phyloP scores from a whole-genome alignment of 345 rosid species.

The Gossypium raimondii region DNA sequence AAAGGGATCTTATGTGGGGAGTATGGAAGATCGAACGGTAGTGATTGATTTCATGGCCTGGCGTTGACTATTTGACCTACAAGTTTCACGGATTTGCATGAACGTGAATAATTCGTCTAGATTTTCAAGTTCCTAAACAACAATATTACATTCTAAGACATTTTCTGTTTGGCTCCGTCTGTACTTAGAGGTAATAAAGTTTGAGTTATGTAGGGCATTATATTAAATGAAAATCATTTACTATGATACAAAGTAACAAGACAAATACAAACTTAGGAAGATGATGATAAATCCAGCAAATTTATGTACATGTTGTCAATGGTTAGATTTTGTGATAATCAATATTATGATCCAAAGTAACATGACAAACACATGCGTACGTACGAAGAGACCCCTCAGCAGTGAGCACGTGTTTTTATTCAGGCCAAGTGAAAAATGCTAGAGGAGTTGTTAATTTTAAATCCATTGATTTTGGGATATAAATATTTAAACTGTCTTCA shows the following conservation, averaged over 20 bases:
- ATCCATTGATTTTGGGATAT: too few species aligned
- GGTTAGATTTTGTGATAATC: not conserved
- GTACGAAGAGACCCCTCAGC: not conserved
- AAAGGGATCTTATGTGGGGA: not conserved
- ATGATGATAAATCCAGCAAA: not conserved
- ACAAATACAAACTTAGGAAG: not conserved
- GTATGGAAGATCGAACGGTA: not conserved
- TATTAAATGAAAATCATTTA: not conserved
- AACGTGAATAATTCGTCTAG: not conserved
- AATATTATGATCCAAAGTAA: not conserved
- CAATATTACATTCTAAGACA: too few species aligned
- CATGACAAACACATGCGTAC: not conserved
- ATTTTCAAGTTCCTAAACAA: not conserved
- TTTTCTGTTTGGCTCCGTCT: too few species aligned
- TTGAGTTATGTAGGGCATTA: too few species aligned
- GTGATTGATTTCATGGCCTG: not conserved
- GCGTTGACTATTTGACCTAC: not conserved
- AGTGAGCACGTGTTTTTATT: not conserved
- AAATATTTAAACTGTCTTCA: too few species aligned
- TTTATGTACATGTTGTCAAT: not conserved
- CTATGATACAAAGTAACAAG: not conserved
- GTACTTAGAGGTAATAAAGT: too few species aligned
- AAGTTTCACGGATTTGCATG: not conserved
- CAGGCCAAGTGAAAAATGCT: not conserved
- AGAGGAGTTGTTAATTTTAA: not conserved